A percentile compares a stretch with the other conserved stretches of the same genome.
Evolutionary conservation across 768 basidiomycete species (phyloP).

Genomic region (Tulasnella sp.): DNA sequence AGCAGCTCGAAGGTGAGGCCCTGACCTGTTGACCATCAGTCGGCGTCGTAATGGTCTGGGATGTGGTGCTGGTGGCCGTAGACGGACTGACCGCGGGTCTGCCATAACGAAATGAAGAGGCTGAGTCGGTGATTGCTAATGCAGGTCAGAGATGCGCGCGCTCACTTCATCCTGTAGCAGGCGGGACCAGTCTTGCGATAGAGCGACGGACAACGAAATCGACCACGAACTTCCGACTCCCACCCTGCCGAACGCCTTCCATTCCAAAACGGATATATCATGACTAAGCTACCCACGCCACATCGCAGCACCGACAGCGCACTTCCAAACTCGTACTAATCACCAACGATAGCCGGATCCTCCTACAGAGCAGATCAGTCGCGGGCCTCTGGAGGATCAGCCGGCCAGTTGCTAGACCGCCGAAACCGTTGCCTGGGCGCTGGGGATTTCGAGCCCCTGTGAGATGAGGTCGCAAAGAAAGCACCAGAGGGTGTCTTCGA

Average conservation of each 20-base stretch:
- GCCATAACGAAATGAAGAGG: constrained; percentile 7
- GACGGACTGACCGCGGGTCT: constrained; percentile 9
- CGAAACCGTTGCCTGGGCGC: neutral
- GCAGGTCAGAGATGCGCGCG: neutral
- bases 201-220: constrained; percentile 13
- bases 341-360: neutral
- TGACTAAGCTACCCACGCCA: constrained; percentile 5
- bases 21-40: constrained; percentile 21
- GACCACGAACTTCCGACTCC: constrained; percentile 21
- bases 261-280: constrained; percentile 14
- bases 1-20: neutral
- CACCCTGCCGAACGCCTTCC: constrained; percentile 17
- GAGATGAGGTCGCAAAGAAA: constrained; percentile 1
- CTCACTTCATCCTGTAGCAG: constrained; percentile 21
- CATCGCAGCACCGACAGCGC: neutral
- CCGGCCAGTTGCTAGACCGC: neutral
- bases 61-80: constrained; percentile 6
- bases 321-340: constrained; percentile 7
- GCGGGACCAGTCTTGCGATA: constrained; percentile 18
- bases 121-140: constrained; percentile 3
- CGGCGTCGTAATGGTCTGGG: constrained; percentile 10
- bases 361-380: constrained; percentile 1
- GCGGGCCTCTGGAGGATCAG: neutral
- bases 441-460: neutral
- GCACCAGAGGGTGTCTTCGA: neutral